Evolutionary conservation across 1,284 basidiomycete genomes (phyloP).

Genomic region (Malassezia obtusa): DNA sequence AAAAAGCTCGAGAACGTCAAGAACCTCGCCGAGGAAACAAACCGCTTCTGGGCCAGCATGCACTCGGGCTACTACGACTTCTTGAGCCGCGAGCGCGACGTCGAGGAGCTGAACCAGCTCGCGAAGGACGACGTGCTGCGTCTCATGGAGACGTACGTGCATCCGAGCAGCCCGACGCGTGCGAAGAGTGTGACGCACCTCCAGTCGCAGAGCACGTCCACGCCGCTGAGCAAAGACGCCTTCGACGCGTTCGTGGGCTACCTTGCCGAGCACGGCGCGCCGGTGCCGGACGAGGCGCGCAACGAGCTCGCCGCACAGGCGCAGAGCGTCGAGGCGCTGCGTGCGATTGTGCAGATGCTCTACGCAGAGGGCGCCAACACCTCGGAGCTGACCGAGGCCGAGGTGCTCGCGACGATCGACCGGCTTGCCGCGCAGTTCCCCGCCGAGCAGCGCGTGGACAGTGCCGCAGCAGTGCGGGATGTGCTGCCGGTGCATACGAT

Average conservation of each 20-base stretch:
- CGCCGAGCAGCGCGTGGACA: conserved; percentile 53
- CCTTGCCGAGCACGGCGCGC: conserved; percentile 55
- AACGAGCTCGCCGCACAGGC: conserved; percentile 53
- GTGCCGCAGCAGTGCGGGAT: conserved; percentile 49
- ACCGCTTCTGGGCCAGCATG: conserved; percentile 57
- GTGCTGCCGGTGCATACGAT: conserved; percentile 54
- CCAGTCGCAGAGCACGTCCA: conserved; percentile 51
- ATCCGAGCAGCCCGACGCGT: conserved; percentile 48
- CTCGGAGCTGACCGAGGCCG: conserved; percentile 51
- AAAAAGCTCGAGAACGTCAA: conserved; percentile 42
- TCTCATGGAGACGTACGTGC: conserved; percentile 63
- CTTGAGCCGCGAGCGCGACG: conserved; percentile 59
- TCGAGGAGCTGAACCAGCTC: conserved; percentile 57
- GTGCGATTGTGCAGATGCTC: conserved; percentile 25
- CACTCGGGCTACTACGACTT: conserved; percentile 50
- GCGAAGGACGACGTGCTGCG: conserved; percentile 69
- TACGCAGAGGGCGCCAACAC: conserved; percentile 46
- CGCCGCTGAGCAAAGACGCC: conserved; percentile 60
- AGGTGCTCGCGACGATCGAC: conserved; percentile 55
- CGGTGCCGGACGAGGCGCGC: conserved; percentile 54
- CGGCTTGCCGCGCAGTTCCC: conserved; percentile 58
- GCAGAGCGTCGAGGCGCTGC: conserved; percentile 49
- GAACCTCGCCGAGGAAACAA: conserved; percentile 44
- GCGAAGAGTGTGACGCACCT: conserved; percentile 34
- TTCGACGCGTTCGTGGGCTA: conserved; percentile 58